phyloP scores from a whole-genome alignment of 1,284 basidiomycete genomes.

The Trichosporon coremiiforme region DNA sequence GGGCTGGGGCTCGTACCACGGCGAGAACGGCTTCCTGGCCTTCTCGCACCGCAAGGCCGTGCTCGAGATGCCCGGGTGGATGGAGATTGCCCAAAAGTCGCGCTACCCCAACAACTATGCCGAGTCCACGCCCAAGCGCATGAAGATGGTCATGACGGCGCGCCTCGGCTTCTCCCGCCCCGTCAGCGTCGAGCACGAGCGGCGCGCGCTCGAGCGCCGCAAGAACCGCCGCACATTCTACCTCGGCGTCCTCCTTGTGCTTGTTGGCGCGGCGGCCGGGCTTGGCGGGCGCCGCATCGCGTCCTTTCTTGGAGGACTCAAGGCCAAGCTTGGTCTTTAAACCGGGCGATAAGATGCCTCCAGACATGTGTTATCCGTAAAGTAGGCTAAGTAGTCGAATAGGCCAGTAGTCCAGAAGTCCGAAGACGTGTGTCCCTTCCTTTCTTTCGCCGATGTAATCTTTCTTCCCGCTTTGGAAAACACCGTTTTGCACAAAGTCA shows the following conservation, averaged over 20 bases:
- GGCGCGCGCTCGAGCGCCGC: constrained; percentile 21
- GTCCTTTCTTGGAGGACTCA: constrained; percentile 1
- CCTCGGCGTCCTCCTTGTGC: constrained; percentile 26
- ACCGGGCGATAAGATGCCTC: no score
- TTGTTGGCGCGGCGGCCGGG: constrained; percentile 30
- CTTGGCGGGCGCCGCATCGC: constrained; percentile 21
- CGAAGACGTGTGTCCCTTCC: neutral
- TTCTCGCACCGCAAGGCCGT: constrained; percentile 54
- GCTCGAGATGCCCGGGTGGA: constrained; percentile 43
- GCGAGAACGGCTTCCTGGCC: constrained; percentile 51
- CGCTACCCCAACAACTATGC: constrained; percentile 49
- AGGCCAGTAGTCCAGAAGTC: no score
- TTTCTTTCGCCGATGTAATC: neutral
- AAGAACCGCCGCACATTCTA: constrained; percentile 24
- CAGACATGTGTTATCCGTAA: neutral
- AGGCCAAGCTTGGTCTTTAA: constrained; percentile 21
- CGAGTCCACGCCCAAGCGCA: constrained; percentile 29
- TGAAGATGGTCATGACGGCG: constrained; percentile 39
- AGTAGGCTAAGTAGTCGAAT: neutral
- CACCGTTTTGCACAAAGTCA: no score
- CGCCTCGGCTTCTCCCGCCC: constrained; percentile 42
- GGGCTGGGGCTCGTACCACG: constrained; percentile 56
- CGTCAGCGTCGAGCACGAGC: constrained; percentile 47
- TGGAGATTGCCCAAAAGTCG: constrained; percentile 32
- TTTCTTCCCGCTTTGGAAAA: no score